These are phyloP conservation scores for Fragilaria crotonensis DNA, from an alignment of 108 stramenopile genomes.

Conservation along the genomic window DNA sequence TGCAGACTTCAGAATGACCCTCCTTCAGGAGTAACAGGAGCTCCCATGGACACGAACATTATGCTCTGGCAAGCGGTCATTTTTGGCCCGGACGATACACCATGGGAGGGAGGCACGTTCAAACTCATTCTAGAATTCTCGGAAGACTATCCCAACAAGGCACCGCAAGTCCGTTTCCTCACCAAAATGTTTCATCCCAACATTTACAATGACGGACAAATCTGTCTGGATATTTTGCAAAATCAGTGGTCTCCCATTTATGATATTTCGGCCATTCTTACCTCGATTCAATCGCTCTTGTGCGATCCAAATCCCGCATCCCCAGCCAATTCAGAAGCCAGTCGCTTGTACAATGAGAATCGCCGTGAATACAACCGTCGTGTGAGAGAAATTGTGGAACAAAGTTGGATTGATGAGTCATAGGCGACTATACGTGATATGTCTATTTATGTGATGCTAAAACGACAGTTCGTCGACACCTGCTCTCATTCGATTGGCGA, in stretches of 20 bases:
- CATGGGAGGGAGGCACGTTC: conserved; percentile 98
- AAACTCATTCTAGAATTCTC: conserved; percentile 95
- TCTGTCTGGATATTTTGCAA: conserved; percentile 98
- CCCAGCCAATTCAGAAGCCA: conserved; percentile 95
- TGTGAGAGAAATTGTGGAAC: conserved; percentile 97
- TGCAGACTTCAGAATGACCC: conserved; percentile 96
- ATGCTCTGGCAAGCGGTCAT: conserved; percentile 97
- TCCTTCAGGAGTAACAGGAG: conserved; percentile 95
- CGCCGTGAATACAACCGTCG: conserved; percentile 97
- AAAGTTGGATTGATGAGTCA: conserved; percentile 88
- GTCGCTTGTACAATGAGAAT: conserved; percentile 95
- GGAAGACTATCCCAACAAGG: conserved; percentile 99
- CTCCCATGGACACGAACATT: conserved; percentile 98
- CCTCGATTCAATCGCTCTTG: conserved; percentile 97
- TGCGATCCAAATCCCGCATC: conserved; percentile 99
- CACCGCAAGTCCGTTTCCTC: conserved; percentile 93
- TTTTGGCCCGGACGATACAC: conserved; percentile 98
- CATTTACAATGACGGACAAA: conserved; percentile 98
- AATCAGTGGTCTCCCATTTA: conserved; percentile 99
- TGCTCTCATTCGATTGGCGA: not conserved
- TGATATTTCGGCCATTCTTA: conserved; percentile 98
- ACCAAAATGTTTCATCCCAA: conserved; percentile 99
- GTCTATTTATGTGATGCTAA: no score
- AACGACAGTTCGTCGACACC: not conserved
- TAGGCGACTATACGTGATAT: no score